These are phyloP conservation scores for Cicer cuneatum DNA, from an alignment of 306 rosid species.

Conservation along the genomic window DNA sequence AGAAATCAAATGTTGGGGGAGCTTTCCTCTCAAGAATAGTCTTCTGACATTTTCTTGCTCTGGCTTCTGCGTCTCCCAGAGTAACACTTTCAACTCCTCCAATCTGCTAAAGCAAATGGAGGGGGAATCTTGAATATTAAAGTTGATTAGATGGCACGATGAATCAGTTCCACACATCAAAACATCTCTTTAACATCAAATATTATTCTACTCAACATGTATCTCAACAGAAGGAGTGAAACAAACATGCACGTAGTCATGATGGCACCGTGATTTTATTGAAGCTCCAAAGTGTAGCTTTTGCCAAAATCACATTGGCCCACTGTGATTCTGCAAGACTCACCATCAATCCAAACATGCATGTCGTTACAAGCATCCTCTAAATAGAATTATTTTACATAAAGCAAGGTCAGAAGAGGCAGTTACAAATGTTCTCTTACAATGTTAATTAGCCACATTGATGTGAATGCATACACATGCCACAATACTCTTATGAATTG, in stretches of 20 bases:
- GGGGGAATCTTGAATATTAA: conserved; percentile 36
- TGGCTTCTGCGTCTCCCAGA: conserved; percentile 70
- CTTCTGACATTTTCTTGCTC: conserved; percentile 67
- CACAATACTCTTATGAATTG: background rate
- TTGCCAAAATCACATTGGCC: no score
- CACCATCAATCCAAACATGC: no score
- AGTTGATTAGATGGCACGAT: conserved; percentile 16
- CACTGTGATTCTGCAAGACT: no score
- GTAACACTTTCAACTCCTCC: conserved; percentile 70
- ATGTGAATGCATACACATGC: conserved; percentile 1
- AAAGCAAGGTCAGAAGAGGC: conserved; percentile 26
- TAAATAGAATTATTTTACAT: conserved; percentile 11
- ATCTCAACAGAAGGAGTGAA: conserved; percentile 12
- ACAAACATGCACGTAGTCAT: background rate
- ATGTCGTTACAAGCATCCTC: conserved; percentile 4
- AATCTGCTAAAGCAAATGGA: conserved; percentile 52
- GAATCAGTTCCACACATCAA: conserved; percentile 25
- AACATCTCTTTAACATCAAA: conserved; percentile 27
- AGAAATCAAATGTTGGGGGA: conserved; percentile 72
- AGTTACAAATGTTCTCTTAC: conserved; percentile 4
- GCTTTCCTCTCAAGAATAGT: conserved; percentile 75
- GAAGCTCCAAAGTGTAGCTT: no score
- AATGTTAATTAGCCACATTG: conserved; percentile 18
- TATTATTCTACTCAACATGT: background rate
- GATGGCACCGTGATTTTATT: no score